Evolutionary conservation across 2,329 filamentous ascomycete genomes (phyloP).

Genomic region (Cordyceps farinosa): DNA sequence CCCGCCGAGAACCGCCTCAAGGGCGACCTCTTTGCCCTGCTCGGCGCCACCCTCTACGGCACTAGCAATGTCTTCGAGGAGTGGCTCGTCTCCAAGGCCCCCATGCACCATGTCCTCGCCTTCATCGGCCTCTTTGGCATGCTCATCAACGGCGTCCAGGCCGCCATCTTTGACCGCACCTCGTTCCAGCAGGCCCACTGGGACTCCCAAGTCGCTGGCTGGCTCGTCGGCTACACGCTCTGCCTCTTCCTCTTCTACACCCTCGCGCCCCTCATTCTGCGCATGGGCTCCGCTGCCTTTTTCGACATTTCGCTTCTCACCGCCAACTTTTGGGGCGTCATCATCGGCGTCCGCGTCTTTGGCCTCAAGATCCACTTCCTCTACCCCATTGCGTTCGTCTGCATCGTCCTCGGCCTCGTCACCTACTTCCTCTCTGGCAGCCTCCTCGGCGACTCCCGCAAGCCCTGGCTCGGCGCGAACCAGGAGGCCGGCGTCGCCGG

Average conservation of each 20-base stretch:
- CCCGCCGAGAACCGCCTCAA: conserved; percentile 70
- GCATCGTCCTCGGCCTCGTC: conserved; percentile 81
- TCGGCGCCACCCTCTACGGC: conserved; percentile 89
- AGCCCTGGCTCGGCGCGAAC: conserved; percentile 88
- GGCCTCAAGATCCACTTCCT: conserved; percentile 76
- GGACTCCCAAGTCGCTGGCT: conserved; percentile 69
- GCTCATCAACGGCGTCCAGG: conserved; percentile 87
- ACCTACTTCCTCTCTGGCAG: conserved; percentile 84
- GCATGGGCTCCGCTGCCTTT: conserved; percentile 87
- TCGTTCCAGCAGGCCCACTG: conserved; percentile 64
- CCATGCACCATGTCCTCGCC: conserved; percentile 88
- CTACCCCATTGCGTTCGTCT: conserved; percentile 92
- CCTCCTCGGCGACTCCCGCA: conserved; percentile 80
- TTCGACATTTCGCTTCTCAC: conserved; percentile 95
- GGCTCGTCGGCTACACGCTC: conserved; percentile 85
- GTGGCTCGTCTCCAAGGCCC: conserved; percentile 82
- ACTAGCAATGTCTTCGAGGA: conserved; percentile 90
- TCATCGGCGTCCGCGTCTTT: conserved; percentile 87
- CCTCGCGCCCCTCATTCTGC: conserved; percentile 80
- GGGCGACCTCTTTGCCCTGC: conserved; percentile 86
- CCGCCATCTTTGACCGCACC: conserved; percentile 82
- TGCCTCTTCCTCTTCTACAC: conserved; percentile 82
- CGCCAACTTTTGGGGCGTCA: conserved; percentile 94
- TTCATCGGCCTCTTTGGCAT: conserved; percentile 86
- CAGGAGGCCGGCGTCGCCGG: conserved; percentile 80